Evolutionary conservation across 352 stramenopile genomes (phyloP).

Genomic region (Phytophthora pluvialis): DNA sequence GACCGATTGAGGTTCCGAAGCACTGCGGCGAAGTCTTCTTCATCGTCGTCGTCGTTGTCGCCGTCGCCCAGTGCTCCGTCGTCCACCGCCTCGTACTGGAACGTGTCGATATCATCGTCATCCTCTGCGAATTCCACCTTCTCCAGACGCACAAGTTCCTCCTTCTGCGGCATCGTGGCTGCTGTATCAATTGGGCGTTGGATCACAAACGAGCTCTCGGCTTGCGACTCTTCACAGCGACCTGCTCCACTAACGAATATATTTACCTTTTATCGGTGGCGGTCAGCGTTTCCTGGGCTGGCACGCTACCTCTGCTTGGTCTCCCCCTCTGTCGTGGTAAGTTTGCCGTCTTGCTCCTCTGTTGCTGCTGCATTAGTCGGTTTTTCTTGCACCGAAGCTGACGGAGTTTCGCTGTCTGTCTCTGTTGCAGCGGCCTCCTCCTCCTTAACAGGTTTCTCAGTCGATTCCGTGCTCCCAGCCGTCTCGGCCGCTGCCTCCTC

Average conservation of each 20-base stretch:
- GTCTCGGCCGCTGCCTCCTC: constrained; percentile 26
- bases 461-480: constrained; percentile 6
- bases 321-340: constrained; percentile 10
- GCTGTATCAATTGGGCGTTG: constrained; percentile 8
- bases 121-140: constrained; percentile 88
- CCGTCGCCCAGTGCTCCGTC: constrained; percentile 56
- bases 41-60: constrained; percentile 85
- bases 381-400: constrained; percentile 4
- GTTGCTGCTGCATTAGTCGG: background rate
- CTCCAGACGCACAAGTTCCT: constrained; percentile 87
- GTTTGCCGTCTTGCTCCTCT: constrained; percentile 16
- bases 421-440: background rate
- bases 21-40: constrained; percentile 89
- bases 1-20: constrained; percentile 78
- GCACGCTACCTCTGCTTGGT: constrained; percentile 26
- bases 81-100: constrained; percentile 84
- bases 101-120: constrained; percentile 84
- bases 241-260: constrained; percentile 19
- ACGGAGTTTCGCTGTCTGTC: background rate
- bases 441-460: background rate
- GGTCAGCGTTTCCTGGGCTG: background rate
- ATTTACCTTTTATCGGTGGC: constrained; percentile 25
- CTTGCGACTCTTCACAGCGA: constrained; percentile 29
- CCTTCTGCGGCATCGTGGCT: constrained; percentile 43
- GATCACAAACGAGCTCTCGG: constrained; percentile 16